Evolutionary conservation across 345 rosid species (phyloP), one percentile per base, ranked within the genome.

Genomic region (Salix caprea): DNA sequence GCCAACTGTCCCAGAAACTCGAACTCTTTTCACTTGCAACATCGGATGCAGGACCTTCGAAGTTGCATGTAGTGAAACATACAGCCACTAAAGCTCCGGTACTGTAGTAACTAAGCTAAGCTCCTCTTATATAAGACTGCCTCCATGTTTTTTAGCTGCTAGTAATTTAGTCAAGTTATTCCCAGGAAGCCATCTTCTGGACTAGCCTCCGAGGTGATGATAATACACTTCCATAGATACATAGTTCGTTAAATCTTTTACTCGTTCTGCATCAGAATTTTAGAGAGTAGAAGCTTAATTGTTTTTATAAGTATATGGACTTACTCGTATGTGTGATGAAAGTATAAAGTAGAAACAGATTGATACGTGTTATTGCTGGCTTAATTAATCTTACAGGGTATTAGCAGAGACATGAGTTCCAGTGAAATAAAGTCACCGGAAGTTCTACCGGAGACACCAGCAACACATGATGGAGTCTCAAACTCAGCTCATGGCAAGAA

Each of bases 391-490:
- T 74, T 69, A 3, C 73, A 77, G 72, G 74, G 78, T 28, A 77
- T 46, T 18, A 36, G 65, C 14, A 19, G 42, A 77, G 75, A 62
- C 68, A 89, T 91, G 97, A 89, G 75, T 67, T 83, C 81, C 34
- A 44, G 76, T 42, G 94, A 93, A 83, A 91, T 91, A 58, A 93
- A 88, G 70, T 89, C 94, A 69, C 86, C 90, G 0, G 86, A 71
- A 58, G 80, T 80, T 81, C 56, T 72, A 40, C 67, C 81, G 0
- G 84, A 78, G 76, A 85, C 91, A 32, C 86, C 90, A 4, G 82
- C 82, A 26, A 73, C 64, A 70, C 65, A 60, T 44, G 81, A 72
- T 73, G 82, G 81, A 76, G 72, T 67, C 8, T 72, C 87, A 28
- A 75, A 78, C 5, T 70, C 87, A 23, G 58, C 81, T 67, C 85